A percentile compares a stretch with the other conserved stretches of the same genome.
Evolutionary conservation across 2,329 filamentous ascomycete species (phyloP).

Genomic region (Penicillium sclerotigenum): DNA sequence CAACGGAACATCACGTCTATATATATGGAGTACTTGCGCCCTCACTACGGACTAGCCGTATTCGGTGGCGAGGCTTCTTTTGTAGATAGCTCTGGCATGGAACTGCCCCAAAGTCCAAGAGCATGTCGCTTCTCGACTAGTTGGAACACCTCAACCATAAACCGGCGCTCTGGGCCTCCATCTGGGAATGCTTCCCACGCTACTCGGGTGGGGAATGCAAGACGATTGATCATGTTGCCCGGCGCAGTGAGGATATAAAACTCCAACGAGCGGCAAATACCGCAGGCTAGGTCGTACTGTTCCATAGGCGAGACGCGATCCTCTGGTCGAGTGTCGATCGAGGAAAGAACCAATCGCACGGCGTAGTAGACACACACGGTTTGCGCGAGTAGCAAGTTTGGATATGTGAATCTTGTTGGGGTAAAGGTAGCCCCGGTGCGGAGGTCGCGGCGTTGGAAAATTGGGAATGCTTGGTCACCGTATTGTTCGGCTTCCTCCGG

Average conservation of each 20-base stretch:
- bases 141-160: constrained; percentile 33
- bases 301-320: constrained; percentile 30
- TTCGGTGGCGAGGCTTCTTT: constrained; percentile 26
- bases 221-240: constrained; percentile 41
- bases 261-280: constrained; percentile 36
- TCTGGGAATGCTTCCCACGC: constrained; percentile 39
- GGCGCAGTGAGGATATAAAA: constrained; percentile 37
- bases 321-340: constrained; percentile 31
- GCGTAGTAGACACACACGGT: constrained; percentile 39
- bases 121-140: constrained; percentile 37
- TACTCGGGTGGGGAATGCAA: constrained; percentile 37
- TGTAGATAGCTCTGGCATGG: constrained; percentile 36
- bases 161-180: constrained; percentile 31
- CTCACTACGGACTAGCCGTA: not conserved
- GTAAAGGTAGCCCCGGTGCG: constrained; percentile 32
- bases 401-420: constrained; percentile 34
- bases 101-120: constrained; percentile 35
- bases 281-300: constrained; percentile 36
- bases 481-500: constrained; percentile 26
- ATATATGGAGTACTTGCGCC: not conserved
- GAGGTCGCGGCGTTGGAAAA: constrained; percentile 34
- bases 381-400: constrained; percentile 36
- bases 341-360: constrained; percentile 34
- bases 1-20: not conserved
- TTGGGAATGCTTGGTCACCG: constrained; percentile 29